Evolutionary conservation across 768 basidiomycete species (phyloP), one percentile per base, ranked within the genome.

Genomic region (Leccinum arenicola): DNA sequence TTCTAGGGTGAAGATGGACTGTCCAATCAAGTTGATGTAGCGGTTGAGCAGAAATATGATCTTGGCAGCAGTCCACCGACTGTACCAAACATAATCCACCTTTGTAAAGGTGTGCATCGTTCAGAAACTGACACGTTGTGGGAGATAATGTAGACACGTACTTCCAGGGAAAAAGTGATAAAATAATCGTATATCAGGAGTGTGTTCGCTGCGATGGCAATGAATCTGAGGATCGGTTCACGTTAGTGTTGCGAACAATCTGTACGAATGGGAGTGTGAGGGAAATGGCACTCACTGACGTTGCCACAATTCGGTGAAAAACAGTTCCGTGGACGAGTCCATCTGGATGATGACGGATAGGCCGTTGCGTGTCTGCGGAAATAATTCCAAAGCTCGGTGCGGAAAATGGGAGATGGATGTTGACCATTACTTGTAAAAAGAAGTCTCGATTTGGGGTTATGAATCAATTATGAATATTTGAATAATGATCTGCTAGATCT

Each of bases 101-200:
- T 65, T 55, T 11, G 6, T 5, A 36, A 2, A 33, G 10, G 31
- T 6, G 38, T 38, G n/a, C 6, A 43, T 19, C 40, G n/a, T 43
- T 61, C 21, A 17, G 35, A 40, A 27, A 45, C 21, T 47, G 19
- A 19, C 15, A 17, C 6, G 6, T 19, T 25, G 17, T 23, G 4
- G 14, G 17, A 21, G 19, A 31, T 7, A 38, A 19, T 10, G 15
- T n/a, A 25, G 27, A 21, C 14, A 49, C 53, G 23, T 11, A 68
- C 66, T 49, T 68, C 66, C 29, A 63, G 47, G n/a, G 33, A 11
- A 17, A 68, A 17, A 11, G 64, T 66, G 8, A 68, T 52, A 31
- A 68, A 6, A 54, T 68, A 57, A 35, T 68, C 61, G 23, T 62
- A 61, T 52, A 40, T 31, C 6, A 62, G 61, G 6, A 68, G 6